These are phyloP conservation scores for Ogataea chonburiensis DNA, from an alignment of 805 yeast genomes.

Conservation along the genomic window DNA sequence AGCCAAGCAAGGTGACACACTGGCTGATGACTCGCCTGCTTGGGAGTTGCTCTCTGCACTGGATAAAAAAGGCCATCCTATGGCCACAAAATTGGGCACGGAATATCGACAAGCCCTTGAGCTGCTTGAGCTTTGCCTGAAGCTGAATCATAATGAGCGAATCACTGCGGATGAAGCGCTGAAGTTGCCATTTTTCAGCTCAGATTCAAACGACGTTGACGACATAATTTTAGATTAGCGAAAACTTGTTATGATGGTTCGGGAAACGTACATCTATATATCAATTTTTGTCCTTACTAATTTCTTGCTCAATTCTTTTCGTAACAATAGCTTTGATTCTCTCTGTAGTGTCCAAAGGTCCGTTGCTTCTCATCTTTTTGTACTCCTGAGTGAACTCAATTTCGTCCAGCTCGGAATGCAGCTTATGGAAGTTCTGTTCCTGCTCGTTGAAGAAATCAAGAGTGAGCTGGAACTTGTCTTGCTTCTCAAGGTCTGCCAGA, in stretches of 20 bases:
- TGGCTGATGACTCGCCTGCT: conserved; percentile 72
- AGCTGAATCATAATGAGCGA: conserved; percentile 56
- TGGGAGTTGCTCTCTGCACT: conserved; percentile 57
- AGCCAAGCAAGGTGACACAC: conserved; percentile 50
- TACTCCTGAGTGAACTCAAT: conserved; percentile 36
- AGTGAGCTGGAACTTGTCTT: conserved; percentile 50
- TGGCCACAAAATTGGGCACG: conserved; percentile 36
- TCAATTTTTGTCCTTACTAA: conserved; percentile 22
- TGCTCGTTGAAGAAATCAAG: conserved; percentile 54
- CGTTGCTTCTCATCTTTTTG: conserved; percentile 65
- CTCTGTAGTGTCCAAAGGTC: conserved; percentile 53
- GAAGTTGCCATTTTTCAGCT: conserved; percentile 59
- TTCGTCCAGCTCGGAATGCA: conserved; percentile 29
- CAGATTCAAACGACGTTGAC: conserved; percentile 22
- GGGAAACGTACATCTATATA: neutral
- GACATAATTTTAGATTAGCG: conserved; percentile 26
- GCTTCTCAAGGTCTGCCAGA: conserved; percentile 30
- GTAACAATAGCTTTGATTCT: conserved; percentile 39
- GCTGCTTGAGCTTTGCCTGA: conserved; percentile 55
- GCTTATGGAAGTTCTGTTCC: conserved; percentile 47
- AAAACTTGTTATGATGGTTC: conserved; percentile 5
- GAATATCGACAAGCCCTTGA: conserved; percentile 48
- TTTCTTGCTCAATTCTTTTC: conserved; percentile 35
- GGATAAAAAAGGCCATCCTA: conserved; percentile 41
- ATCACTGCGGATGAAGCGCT: conserved; percentile 57